A percentile compares a stretch with the other conserved stretches of the same genome.
These are phyloP conservation scores for Talaromyces sp. DNA, from an alignment of 2,329 filamentous ascomycete species.

Conservation along the genomic window DNA sequence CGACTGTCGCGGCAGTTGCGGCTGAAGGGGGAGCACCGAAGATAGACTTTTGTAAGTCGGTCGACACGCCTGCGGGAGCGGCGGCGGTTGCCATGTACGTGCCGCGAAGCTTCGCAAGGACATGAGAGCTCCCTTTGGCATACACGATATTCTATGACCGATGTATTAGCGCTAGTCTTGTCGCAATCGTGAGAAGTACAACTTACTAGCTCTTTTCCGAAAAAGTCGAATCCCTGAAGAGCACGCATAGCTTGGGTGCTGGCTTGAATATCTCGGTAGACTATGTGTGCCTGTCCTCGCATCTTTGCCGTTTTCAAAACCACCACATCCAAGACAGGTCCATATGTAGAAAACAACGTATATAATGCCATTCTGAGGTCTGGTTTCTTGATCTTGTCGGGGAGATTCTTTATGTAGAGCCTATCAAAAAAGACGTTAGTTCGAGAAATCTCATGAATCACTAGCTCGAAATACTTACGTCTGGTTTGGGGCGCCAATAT, in stretches of 20 bases:
- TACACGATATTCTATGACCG: conserved; percentile 75
- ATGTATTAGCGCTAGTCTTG: conserved; percentile 12
- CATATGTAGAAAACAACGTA: conserved; percentile 90
- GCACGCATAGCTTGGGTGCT: conserved; percentile 91
- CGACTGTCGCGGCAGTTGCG: conserved; percentile 54
- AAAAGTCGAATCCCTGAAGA: conserved; percentile 79
- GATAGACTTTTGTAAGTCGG: conserved; percentile 74
- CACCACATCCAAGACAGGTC: conserved; percentile 86
- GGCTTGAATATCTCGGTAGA: conserved; percentile 85
- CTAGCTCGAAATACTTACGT: conserved; percentile 54
- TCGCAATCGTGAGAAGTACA: conserved; percentile 32
- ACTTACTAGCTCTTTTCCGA: conserved; percentile 75
- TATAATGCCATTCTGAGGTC: conserved; percentile 86
- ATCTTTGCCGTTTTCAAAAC: conserved; percentile 86
- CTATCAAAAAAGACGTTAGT: conserved; percentile 44
- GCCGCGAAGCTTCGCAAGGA: conserved; percentile 86
- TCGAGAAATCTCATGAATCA: background rate
- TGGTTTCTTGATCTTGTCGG: conserved; percentile 82
- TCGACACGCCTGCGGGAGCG: conserved; percentile 57
- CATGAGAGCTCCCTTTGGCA: conserved; percentile 83
- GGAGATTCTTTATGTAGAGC: conserved; percentile 85
- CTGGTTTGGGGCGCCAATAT: conserved; percentile 67
- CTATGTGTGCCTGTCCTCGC: conserved; percentile 92
- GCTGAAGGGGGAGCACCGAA: conserved; percentile 61
- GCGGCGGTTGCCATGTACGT: conserved; percentile 67